Conservation (phyloP, 768 basidiomycete species). For the Tulasnella sp. region DNA sequence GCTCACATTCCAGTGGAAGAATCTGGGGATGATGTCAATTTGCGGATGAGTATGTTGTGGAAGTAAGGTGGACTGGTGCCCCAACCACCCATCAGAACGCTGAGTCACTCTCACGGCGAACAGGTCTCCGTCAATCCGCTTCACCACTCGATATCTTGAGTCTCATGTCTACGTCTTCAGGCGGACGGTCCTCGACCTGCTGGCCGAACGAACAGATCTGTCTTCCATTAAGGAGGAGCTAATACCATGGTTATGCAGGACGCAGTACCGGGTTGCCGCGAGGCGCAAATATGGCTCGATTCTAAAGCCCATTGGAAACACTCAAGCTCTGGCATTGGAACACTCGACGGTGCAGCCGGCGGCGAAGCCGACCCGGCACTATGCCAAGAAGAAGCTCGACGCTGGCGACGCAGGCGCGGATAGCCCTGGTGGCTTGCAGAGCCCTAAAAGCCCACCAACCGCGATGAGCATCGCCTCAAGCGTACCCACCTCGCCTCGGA, state of each 20-base stretch:
- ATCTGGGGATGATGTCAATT: constrained; percentile 63
- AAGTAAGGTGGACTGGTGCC: constrained; percentile 43
- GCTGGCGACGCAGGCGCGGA: neutral
- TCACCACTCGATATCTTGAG: constrained; percentile 53
- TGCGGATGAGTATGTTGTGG: constrained; percentile 71
- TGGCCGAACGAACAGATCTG: constrained; percentile 59
- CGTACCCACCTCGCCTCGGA: neutral
- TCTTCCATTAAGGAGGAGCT: constrained; percentile 88
- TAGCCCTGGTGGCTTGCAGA: neutral
- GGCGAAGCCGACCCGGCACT: neutral
- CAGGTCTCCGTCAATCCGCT: constrained; percentile 33
- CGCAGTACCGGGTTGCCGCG: constrained; percentile 54
- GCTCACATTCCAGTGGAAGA: constrained; percentile 70
- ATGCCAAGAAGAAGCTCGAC: neutral
- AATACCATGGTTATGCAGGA: constrained; percentile 85
- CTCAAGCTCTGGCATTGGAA: constrained; percentile 37
- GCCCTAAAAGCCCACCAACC: constrained; percentile 15
- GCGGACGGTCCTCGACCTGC: constrained; percentile 63
- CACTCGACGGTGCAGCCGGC: constrained; percentile 25
- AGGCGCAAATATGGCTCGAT: constrained; percentile 30
- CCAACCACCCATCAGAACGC: neutral
- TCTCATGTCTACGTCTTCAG: constrained; percentile 91
- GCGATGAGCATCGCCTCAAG: neutral
- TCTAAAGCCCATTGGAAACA: constrained; percentile 11
- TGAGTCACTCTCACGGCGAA: constrained; percentile 11